Base-by-base conservation (phyloP, 2,329 filamentous ascomycete species). In the Colletotrichum agaves region DNA sequence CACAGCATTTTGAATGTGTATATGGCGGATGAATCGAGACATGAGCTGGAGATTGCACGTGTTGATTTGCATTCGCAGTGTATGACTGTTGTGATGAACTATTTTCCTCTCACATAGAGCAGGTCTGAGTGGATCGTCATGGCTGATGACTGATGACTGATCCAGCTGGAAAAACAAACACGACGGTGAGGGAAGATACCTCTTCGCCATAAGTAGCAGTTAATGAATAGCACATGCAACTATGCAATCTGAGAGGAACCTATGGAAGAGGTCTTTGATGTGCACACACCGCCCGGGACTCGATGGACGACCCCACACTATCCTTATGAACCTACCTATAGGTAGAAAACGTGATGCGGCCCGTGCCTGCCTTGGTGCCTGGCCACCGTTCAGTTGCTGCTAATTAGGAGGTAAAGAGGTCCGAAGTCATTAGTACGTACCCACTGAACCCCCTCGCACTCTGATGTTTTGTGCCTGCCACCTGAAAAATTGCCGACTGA, bases 261-360 rank as follows among this genome's bases (percentile, higher is more conserved):
- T 8, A 4, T 37, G 35, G 35, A 13, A 37, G 35, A 37, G 35
- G 35, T 37, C 35, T 37, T 37, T 37, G 17, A 17, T n/a, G 47
- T 33, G 23, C 47, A 35, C 39, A 64, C 64, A 67, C 61, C 64
- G 64, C 64, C 52, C 53, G 47, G 50, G 46, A 44, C 52, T 15
- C 21, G 19, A 33, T 15, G 44, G 61, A 58, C 64, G 64, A 64
- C 44, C 52, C 52, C 60, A 52, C 64, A 52, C 64, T 63, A 64
- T 6, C 41, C 41, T 52, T 46, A 31, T 59, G 56, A 59, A n/a
- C n/a, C n/a, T n/a, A n/a, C n/a, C n/a, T n/a, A n/a, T n/a, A n/a
- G n/a, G n/a, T n/a, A 59, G 56, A 49, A 59, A 43, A 37, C 63
- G 27, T 35, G 1, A 12, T 23, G 50, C 37, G 59, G 63, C 43